These are phyloP conservation scores for Hypoxylon sp. DNA, from an alignment of 2,329 filamentous ascomycete species.

Conservation along the genomic window DNA sequence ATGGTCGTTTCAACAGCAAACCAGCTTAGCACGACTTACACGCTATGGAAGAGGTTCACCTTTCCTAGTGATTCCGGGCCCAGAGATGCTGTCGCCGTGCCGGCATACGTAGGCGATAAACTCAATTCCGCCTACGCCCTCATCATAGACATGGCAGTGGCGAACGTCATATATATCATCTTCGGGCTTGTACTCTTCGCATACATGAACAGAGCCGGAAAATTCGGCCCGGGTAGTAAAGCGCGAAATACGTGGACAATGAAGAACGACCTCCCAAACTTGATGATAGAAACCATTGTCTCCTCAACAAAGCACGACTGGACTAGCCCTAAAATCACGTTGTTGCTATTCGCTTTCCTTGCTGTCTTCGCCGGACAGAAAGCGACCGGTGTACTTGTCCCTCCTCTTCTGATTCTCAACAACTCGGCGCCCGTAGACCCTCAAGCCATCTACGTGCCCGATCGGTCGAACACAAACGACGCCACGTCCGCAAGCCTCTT, in stretches of 20 bases:
- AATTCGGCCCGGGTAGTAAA: background rate
- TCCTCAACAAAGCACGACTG: constrained; percentile 13
- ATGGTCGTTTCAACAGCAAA: constrained; percentile 28
- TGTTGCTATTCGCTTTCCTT: constrained; percentile 24
- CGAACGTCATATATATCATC: constrained; percentile 19
- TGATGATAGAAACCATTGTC: constrained; percentile 12
- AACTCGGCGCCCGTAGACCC: constrained; percentile 38
- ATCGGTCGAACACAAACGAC: background rate
- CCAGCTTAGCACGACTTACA: constrained; percentile 20
- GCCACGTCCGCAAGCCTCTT: constrained; percentile 5
- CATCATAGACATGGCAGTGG: constrained; percentile 20
- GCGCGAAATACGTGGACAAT: constrained; percentile 24
- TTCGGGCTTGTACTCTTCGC: constrained; percentile 16
- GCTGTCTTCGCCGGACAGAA: constrained; percentile 24
- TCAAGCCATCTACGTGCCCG: constrained; percentile 22
- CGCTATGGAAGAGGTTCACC: constrained; percentile 24
- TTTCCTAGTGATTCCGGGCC: constrained; percentile 17
- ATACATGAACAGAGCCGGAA: constrained; percentile 8
- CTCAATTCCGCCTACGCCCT: constrained; percentile 25
- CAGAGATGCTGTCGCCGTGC: constrained; percentile 26
- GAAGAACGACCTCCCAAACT: constrained; percentile 13
- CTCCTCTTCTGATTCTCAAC: constrained; percentile 31
- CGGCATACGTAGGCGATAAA: constrained; percentile 13
- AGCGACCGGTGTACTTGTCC: constrained; percentile 27
- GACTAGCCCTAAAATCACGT: constrained; percentile 2